These are phyloP conservation scores for Hymenoscyphus occultus DNA, from an alignment of 2,329 filamentous ascomycete species.

Conservation along the genomic window DNA sequence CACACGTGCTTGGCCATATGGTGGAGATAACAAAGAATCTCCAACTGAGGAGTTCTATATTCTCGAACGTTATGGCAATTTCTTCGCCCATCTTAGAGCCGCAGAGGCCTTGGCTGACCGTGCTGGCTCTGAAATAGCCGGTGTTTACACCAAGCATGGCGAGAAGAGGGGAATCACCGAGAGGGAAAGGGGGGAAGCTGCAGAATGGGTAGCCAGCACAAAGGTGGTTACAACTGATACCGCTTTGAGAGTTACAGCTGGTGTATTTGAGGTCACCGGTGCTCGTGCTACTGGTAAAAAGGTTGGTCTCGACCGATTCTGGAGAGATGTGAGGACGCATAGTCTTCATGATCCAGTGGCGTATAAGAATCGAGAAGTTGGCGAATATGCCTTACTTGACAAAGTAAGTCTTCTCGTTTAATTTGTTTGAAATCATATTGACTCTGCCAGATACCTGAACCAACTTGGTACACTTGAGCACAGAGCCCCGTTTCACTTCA, in stretches of 20 bases:
- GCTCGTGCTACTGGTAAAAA: conserved; percentile 55
- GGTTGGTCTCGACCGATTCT: conserved; percentile 62
- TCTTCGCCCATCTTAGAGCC: conserved; percentile 59
- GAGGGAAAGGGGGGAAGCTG: conserved; percentile 54
- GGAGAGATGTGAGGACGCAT: conserved; percentile 65
- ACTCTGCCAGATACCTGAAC: conserved; percentile 44
- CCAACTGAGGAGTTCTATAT: conserved; percentile 64
- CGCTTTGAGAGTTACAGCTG: conserved; percentile 54
- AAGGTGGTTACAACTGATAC: conserved; percentile 64
- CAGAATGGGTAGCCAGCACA: conserved; percentile 59
- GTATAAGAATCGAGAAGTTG: conserved; percentile 63
- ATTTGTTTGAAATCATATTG: not conserved
- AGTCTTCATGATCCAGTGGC: conserved; percentile 64
- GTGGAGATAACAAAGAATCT: conserved; percentile 57
- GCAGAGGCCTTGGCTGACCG: conserved; percentile 57
- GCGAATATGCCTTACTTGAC: conserved; percentile 52
- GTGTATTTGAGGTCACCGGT: conserved; percentile 63
- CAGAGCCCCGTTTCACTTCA: not conserved
- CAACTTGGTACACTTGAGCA: conserved; percentile 56
- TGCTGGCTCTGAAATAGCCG: conserved; percentile 48
- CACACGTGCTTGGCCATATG: conserved; percentile 63
- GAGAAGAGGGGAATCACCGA: conserved; percentile 47
- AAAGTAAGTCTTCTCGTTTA: conserved; percentile 37
- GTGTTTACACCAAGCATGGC: conserved; percentile 45
- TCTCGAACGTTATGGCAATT: conserved; percentile 61